A percentile compares a stretch with the other conserved stretches of the same genome.
Conservation (phyloP, 495 filamentous ascomycete genomes). For the Geopyxis carbonaria region DNA sequence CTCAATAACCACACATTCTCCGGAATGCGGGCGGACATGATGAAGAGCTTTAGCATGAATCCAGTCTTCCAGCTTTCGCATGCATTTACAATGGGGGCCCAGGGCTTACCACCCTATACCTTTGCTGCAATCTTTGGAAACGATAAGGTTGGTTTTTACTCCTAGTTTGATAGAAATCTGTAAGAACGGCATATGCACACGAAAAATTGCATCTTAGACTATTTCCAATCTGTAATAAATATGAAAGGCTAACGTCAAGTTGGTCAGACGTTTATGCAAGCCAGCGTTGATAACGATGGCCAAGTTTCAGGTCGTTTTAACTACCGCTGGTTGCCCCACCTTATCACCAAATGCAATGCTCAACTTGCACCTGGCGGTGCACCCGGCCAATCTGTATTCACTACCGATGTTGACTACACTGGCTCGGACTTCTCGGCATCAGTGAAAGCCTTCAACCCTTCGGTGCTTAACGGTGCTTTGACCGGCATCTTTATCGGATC, state of each 20-base stretch:
- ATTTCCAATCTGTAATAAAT: neutral
- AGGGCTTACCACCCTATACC: conserved; percentile 76
- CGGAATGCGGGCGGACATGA: conserved; percentile 85
- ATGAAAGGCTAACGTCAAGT: conserved; percentile 4
- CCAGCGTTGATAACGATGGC: conserved; percentile 79
- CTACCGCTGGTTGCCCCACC: conserved; percentile 59
- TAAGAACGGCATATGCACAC: neutral
- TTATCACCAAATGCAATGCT: conserved; percentile 70
- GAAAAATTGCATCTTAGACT: neutral
- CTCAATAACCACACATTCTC: conserved; percentile 90
- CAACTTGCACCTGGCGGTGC: conserved; percentile 52
- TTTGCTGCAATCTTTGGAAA: conserved; percentile 89
- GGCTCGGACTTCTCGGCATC: conserved; percentile 84
- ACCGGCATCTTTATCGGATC: conserved; percentile 90
- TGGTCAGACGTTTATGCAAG: conserved; percentile 85
- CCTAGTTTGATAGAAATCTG: neutral
- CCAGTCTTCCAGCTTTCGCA: conserved; percentile 96
- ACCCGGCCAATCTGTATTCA: conserved; percentile 55
- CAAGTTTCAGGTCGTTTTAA: conserved; percentile 69
- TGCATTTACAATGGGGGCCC: conserved; percentile 79
- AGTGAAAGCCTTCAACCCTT: conserved; percentile 87
- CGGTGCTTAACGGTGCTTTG: conserved; percentile 69
- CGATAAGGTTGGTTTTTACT: conserved; percentile 50
- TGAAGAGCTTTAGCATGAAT: conserved; percentile 79
- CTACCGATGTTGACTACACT: conserved; percentile 84